Base-by-base conservation (phyloP, 1,139 yeast species). In the Taphrina pruni region DNA sequence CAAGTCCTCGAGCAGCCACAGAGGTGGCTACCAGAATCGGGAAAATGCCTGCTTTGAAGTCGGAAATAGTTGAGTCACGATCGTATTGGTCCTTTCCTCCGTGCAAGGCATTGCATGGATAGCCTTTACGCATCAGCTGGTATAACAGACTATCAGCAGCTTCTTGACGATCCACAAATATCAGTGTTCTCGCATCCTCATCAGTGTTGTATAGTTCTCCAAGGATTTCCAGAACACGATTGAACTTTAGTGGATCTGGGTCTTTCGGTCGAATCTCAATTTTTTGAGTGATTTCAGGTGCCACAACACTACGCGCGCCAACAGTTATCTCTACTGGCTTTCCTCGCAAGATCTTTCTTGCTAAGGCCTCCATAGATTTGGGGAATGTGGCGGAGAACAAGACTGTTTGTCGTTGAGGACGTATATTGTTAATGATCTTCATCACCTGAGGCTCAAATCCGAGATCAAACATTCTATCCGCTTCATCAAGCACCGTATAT, bases 381-480 rank as follows among this genome's bases (percentile, higher is more conserved):
- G 98, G 97, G 74, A 94, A 92, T 0, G 99, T 95, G 0, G 99
- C 99, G 11, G 97, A 90, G 76, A 94, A 94, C 48, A 95, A 78
- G 6, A 93, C 95, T n/a, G 96, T 90, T 76, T 94, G 99, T 69
- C 89, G 82, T 76, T 93, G 97, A 0, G 96, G 96, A 66, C 98
- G 82, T 1, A 91, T 84, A 58, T 89, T 89, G 41, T 85, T 82
- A 75, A 92, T 82, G 39, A 95, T 88, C 75, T 91, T 90, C 75
- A 86, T 87, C 2, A 95, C 93, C 76, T 95, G 99, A 0, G 99
- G 99, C 75, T 92, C 99, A 79, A 95, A 95, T 1, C 99, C 99
- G 85, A 94, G 83, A 78, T 94, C 99, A 80, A 93, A 93, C 90
- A 94, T 88, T 74, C 99, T 81, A 78, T 95, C 99, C 0, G 99